Conservation (phyloP, 2,329 filamentous ascomycete genomes). For the Aspergillus luchuensis region DNA sequence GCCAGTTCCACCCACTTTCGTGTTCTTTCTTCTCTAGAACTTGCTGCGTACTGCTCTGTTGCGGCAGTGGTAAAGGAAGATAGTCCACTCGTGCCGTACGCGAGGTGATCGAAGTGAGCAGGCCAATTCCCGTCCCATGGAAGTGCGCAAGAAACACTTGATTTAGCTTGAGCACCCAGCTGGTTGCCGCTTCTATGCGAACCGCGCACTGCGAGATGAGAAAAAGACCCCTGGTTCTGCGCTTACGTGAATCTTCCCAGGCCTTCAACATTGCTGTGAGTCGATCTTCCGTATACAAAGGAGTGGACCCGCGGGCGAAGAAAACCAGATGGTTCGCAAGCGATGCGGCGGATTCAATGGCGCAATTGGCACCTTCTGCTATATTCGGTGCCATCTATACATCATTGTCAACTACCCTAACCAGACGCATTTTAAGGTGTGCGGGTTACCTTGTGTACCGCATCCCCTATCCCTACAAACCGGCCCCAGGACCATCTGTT, state of each 20-base stretch:
- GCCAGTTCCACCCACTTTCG: not conserved
- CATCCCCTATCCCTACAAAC: slow-evolving; percentile 6
- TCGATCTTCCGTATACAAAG: not conserved
- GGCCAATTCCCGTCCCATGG: not conserved
- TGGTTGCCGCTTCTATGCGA: not conserved
- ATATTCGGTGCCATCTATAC: slow-evolving; percentile 33
- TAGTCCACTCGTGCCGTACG: slow-evolving; percentile 7
- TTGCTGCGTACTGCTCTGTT: no score
- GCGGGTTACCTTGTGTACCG: slow-evolving; percentile 2
- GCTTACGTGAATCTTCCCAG: slow-evolving; percentile 1
- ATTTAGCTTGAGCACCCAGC: not conserved
- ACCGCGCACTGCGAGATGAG: not conserved
- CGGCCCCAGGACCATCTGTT: not conserved
- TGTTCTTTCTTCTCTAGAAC: not conserved
- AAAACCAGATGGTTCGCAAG: slow-evolving; percentile 30
- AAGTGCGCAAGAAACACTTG: not conserved
- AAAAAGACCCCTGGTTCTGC: not conserved
- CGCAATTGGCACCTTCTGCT: slow-evolving; percentile 44
- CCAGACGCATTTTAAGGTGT: not conserved
- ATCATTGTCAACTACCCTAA: not conserved
- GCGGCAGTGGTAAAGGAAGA: not conserved
- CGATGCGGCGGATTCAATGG: slow-evolving; percentile 41
- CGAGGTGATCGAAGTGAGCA: not conserved
- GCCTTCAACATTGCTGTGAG: not conserved
- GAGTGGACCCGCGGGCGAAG: not conserved